These are phyloP conservation scores for Pseudogymnoascus sp. DNA, from an alignment of 2,329 filamentous ascomycete genomes.

Conservation along the genomic window DNA sequence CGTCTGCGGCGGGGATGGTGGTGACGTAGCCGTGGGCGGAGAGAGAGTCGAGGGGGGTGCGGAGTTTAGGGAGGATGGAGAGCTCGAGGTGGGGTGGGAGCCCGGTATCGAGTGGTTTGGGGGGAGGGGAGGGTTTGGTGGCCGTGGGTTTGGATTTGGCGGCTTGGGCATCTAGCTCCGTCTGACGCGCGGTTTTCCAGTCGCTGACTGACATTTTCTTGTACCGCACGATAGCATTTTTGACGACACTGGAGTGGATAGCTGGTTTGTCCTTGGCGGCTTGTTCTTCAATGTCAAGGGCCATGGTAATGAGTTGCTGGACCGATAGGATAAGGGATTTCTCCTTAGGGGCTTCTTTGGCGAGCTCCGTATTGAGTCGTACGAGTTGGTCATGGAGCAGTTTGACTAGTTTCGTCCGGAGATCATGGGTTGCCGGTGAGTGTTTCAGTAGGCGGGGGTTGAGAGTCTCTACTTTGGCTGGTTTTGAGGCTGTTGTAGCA, in stretches of 20 bases:
- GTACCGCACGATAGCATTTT: constrained; percentile 66
- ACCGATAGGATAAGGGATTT: constrained; percentile 50
- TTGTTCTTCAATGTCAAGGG: constrained; percentile 71
- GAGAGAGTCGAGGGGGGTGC: constrained; percentile 57
- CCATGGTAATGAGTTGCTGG: constrained; percentile 59
- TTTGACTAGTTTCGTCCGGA: constrained; percentile 49
- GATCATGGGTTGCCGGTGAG: constrained; percentile 48
- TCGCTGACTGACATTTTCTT: constrained; percentile 64
- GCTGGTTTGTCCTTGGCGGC: constrained; percentile 56
- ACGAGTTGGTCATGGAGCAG: constrained; percentile 56
- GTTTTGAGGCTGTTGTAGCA: constrained; percentile 11
- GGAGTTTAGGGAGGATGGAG: constrained; percentile 50
- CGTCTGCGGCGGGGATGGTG: constrained; percentile 52
- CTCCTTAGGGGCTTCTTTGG: constrained; percentile 41
- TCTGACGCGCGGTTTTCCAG: constrained; percentile 58
- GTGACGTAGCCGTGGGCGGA: constrained; percentile 68
- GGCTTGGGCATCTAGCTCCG: constrained; percentile 33
- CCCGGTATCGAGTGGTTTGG: constrained; percentile 57
- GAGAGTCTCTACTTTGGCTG: constrained; percentile 42
- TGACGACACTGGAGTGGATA: constrained; percentile 79
- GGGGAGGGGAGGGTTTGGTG: constrained; percentile 23
- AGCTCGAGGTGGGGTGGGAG: constrained; percentile 62
- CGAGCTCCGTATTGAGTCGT: constrained; percentile 58
- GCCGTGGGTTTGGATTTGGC: constrained; percentile 26
- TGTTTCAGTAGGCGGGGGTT: constrained; percentile 57